phyloP scores from a whole-genome alignment of 371 early-diverging fungal genomes.

The Actinomortierella wolfii region DNA sequence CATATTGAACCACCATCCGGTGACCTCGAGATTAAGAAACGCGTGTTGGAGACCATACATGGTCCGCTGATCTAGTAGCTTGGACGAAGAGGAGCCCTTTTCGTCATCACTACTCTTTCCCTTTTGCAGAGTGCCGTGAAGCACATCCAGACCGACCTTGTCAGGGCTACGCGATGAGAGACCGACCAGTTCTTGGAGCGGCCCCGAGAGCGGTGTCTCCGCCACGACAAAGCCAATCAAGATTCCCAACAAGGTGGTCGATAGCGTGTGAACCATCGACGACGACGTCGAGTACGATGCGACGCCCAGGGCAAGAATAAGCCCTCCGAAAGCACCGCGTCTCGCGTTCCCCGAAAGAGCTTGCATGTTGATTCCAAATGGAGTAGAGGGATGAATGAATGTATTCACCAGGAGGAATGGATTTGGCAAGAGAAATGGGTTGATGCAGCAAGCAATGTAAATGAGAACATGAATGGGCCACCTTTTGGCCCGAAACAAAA shows the following conservation, averaged over 20 bases:
- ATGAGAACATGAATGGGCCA: too few species aligned
- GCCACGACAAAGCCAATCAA: constrained; percentile 27
- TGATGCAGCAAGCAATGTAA: too few species aligned
- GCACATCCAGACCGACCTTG: constrained; percentile 30
- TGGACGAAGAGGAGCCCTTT: neutral
- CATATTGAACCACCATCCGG: constrained; percentile 48
- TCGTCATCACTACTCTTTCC: neutral
- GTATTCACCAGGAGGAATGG: too few species aligned
- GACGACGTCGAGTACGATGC: too few species aligned
- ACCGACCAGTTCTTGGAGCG: constrained; percentile 25
- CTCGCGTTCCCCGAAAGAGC: too few species aligned
- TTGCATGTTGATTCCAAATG: too few species aligned
- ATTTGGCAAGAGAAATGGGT: too few species aligned
- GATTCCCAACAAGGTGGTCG: constrained; percentile 14
- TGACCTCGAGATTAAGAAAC: constrained; percentile 41
- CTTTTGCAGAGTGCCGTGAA: constrained; percentile 10
- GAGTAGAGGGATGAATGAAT: too few species aligned
- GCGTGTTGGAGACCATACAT: constrained; percentile 46
- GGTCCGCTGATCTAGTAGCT: constrained; percentile 23
- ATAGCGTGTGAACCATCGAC: too few species aligned
- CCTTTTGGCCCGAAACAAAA: too few species aligned
- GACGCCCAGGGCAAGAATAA: too few species aligned
- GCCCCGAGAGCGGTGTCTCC: constrained; percentile 33
- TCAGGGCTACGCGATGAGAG: constrained; percentile 33
- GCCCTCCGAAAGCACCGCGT: too few species aligned